phyloP scores from a whole-genome alignment of 106 monocot genomes.

The Allium sativum region DNA sequence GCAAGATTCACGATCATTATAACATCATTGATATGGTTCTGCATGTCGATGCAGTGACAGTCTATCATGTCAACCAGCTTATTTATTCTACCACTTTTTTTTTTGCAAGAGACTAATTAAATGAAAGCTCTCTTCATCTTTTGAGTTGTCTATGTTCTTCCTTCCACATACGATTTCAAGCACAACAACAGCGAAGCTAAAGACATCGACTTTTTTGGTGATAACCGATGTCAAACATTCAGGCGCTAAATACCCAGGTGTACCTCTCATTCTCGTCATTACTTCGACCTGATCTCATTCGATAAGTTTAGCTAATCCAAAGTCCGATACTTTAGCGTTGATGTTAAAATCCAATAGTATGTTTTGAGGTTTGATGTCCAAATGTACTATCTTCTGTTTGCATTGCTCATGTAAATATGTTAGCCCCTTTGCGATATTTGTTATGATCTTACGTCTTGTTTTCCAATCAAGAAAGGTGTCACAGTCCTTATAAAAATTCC shows the following conservation, averaged over 20 bases:
- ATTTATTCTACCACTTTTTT: background rate
- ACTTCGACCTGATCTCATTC: conserved; percentile 9
- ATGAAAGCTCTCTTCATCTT: conserved; percentile 7
- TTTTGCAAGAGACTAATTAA: conserved; percentile 7
- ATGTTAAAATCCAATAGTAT: conserved; percentile 9
- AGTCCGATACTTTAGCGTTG: conserved; percentile 11
- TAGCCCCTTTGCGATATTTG: conserved; percentile 9
- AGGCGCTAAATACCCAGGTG: conserved; percentile 13
- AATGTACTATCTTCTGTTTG: conserved; percentile 10
- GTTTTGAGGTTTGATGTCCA: conserved; percentile 14
- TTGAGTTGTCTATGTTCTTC: conserved; percentile 4
- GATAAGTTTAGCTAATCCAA: conserved; percentile 11
- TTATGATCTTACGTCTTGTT: conserved; percentile 1
- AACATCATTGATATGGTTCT: background rate
- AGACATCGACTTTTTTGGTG: conserved; percentile 14
- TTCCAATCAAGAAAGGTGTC: background rate
- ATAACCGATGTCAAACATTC: conserved; percentile 11
- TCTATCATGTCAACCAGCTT: background rate
- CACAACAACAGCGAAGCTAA: conserved; percentile 13
- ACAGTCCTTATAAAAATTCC: conserved; percentile 1
- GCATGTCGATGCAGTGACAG: background rate
- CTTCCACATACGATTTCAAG: conserved; percentile 13
- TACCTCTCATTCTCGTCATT: conserved; percentile 17
- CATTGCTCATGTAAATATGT: conserved; percentile 15
- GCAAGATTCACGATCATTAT: background rate